phyloP scores from a whole-genome alignment of 2,329 filamentous ascomycete species.

The Sporothrix inflata region DNA sequence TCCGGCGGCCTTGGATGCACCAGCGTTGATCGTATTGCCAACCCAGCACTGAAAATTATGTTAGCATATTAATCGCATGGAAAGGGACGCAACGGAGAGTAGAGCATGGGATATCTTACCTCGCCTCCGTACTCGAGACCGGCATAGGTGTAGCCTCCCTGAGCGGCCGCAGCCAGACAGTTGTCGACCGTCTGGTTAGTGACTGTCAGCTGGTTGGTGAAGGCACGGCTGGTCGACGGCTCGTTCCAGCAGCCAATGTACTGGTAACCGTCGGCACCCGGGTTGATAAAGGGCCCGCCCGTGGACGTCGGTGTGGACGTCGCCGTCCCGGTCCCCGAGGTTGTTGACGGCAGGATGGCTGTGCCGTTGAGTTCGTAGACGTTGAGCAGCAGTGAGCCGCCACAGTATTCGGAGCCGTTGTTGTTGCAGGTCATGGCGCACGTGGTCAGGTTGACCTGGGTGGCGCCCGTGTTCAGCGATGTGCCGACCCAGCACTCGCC shows the following conservation, averaged over 20 bases:
- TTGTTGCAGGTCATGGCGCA: conserved; percentile 39
- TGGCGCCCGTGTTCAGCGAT: conserved; percentile 25
- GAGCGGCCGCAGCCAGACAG: conserved; percentile 16
- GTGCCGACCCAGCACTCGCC: conserved; percentile 35
- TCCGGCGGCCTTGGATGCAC: conserved; percentile 32
- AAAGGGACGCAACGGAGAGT: too few relatives aligned
- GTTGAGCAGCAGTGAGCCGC: conserved; percentile 32
- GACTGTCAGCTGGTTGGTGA: conserved; percentile 30
- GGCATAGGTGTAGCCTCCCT: conserved; percentile 44
- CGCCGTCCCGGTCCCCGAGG: background rate
- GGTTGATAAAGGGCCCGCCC: conserved; percentile 41
- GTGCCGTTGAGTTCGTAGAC: conserved; percentile 34
- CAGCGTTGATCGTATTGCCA: conserved; percentile 34
- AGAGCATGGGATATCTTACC: conserved; percentile 23
- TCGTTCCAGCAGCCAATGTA: conserved; percentile 44
- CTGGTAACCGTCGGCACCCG: conserved; percentile 39
- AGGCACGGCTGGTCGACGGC: conserved; percentile 32
- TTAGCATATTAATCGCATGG: background rate
- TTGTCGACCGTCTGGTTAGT: conserved; percentile 34
- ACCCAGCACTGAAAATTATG: conserved; percentile 37
- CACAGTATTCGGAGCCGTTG: conserved; percentile 35
- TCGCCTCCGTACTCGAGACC: conserved; percentile 57
- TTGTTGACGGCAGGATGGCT: background rate
- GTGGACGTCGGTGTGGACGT: background rate
- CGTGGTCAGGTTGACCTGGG: conserved; percentile 33